These are phyloP conservation scores for Strobilomyces confusus DNA, from an alignment of 768 basidiomycete species.

Conservation along the genomic window DNA sequence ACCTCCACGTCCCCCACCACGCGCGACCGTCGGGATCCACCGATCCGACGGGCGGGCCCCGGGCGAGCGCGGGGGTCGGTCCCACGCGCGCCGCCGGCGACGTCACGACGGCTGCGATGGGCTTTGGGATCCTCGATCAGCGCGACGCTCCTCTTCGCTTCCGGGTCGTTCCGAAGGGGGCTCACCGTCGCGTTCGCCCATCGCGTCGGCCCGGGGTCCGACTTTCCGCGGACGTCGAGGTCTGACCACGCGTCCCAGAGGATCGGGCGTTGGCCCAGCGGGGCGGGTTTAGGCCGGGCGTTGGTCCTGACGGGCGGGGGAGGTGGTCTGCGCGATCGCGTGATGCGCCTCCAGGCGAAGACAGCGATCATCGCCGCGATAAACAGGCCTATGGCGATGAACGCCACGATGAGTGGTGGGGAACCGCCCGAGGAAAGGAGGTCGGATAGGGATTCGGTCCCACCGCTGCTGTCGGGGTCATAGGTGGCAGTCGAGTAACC, in stretches of 20 bases:
- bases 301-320: constrained; percentile 1
- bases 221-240: background rate
- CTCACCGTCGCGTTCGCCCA: constrained; percentile 45
- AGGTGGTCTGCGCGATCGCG: constrained; percentile 12
- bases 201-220: constrained; percentile 9
- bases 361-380: constrained; percentile 44
- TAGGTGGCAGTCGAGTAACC: background rate
- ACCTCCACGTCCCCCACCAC: background rate
- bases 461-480: background rate
- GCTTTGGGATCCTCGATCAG: constrained; percentile 15
- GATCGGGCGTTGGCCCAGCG: constrained; percentile 32
- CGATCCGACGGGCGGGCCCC: background rate
- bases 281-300: background rate
- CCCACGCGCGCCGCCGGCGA: background rate
- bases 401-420: constrained; percentile 55
- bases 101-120: constrained; percentile 21
- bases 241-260: constrained; percentile 44
- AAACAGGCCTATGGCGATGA: constrained; percentile 57
- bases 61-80: background rate
- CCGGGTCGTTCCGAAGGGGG: background rate
- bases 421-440: constrained; percentile 37
- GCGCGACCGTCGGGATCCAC: background rate
- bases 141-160: background rate
- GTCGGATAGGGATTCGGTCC: background rate
- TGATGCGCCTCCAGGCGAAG: constrained; percentile 42